Evolutionary conservation across 2,329 filamentous ascomycete genomes (phyloP), one percentile per base, ranked within the genome.

Genomic region (Pyricularia sp.): DNA sequence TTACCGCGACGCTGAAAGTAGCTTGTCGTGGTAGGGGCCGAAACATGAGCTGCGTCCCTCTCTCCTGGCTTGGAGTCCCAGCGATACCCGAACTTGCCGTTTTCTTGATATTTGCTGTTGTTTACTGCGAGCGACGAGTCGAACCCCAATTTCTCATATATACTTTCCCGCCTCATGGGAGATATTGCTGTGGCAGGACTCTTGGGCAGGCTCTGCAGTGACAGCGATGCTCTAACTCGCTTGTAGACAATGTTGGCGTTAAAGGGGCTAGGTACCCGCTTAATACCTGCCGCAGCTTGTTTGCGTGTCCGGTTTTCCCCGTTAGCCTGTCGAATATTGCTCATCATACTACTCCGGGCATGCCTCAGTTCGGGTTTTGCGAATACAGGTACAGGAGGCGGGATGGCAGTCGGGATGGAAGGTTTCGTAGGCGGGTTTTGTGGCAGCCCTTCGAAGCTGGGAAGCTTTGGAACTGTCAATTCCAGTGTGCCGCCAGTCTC

Each of bases 331-430:
- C 58, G 73, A 31, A 58, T 75, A 58, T 83, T 81, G 20, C 84
- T 84, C 31, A 76, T 78, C 31, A 85, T 76, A 17, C 81, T 83
- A 74, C 85, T 88, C 71, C 86, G 80, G 1, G 86, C 85, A 77
- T 88, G 85, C 70, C 82, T 84, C 50, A 88, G 75, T 71, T 88
- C 85, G 2, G 86, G 86, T 70, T 88, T 88, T n/a, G 85, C 80
- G 72, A 88, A 88, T 4, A 83, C 80, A 1, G 77, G 76, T 23
- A 75, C 71, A 0, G 69, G 50, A 20, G 74, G 31, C 20, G 59
- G 26, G 10, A 10, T n/a, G 17, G 26, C 28, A 25, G 66, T 5
- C 9, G 23, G 28, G 3, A 23, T 25, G 1, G 23, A 17, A 30
- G 66, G 61, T 17, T 66, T 33, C 30, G 65, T 69, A 69, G 59